Percentiles rank a stretch among this genome's conserved stretches.
Evolutionary conservation across 2,329 filamentous ascomycete species (phyloP).

Genomic region (Paracoccidioides lutzii): DNA sequence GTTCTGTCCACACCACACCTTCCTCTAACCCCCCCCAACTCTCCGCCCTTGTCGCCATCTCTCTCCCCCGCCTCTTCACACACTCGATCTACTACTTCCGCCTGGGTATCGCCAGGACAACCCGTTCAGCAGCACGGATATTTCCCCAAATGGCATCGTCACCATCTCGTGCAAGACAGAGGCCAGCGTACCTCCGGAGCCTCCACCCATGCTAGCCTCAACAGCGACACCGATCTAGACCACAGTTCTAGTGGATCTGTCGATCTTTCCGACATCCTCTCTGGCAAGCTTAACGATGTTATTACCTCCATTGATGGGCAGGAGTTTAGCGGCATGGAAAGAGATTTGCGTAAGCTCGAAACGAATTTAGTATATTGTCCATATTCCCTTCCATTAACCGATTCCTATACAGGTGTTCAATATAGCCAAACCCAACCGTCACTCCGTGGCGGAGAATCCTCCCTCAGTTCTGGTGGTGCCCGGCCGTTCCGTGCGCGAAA

Average conservation of each 20-base stretch:
- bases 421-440: not conserved
- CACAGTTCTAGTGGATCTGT: conserved; percentile 18
- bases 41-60: not conserved
- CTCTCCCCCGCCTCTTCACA: not conserved
- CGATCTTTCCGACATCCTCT: conserved; percentile 44
- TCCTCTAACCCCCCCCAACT: conserved; percentile 1
- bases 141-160: not conserved
- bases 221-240: conserved; percentile 13
- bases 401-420: not conserved
- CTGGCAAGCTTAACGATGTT: conserved; percentile 50
- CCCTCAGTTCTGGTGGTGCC: conserved; percentile 13
- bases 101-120: not conserved
- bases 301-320: conserved; percentile 62
- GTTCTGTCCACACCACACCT: not conserved
- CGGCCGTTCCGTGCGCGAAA: conserved; percentile 26
- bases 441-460: conserved; percentile 1
- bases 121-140: not conserved
- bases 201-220: conserved; percentile 8
- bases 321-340: conserved; percentile 35
- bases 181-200: not conserved
- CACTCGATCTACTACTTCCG: not conserved
- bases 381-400: not conserved
- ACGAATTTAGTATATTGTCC: too few relatives aligned
- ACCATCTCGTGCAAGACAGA: not conserved
- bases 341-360: conserved; percentile 18